Percentiles rank a stretch among this genome's conserved stretches.
These are phyloP conservation scores for Xylaria castorea DNA, from an alignment of 495 filamentous ascomycete species.

Conservation along the genomic window DNA sequence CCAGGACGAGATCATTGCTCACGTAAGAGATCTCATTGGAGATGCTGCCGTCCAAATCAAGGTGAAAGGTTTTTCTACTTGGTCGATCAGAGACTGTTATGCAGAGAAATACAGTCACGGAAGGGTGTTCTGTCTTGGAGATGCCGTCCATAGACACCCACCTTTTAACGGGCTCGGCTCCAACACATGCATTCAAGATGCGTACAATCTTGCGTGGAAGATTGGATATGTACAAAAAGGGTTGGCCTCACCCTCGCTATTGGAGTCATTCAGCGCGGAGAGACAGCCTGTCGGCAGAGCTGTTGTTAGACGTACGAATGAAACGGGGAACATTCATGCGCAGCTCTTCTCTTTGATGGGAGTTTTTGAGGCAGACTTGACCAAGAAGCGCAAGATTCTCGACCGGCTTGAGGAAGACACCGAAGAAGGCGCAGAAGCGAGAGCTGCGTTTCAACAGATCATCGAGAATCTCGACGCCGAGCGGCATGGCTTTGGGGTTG, in stretches of 20 bases:
- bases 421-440: constrained; percentile 57
- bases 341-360: constrained; percentile 44
- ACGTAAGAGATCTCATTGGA: constrained; percentile 57
- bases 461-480: constrained; percentile 23
- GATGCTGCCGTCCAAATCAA: constrained; percentile 53
- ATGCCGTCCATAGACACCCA: constrained; percentile 56
- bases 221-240: constrained; percentile 55
- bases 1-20: constrained; percentile 45
- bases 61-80: constrained; percentile 43
- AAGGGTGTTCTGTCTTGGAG: constrained; percentile 51
- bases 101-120: constrained; percentile 44
- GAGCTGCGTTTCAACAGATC: constrained; percentile 45
- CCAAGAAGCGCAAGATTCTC: constrained; percentile 26
- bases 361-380: constrained; percentile 39
- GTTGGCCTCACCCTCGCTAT: constrained; percentile 43
- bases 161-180: constrained; percentile 56
- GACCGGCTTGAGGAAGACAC: constrained; percentile 52
- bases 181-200: constrained; percentile 59
- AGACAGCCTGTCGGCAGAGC: constrained; percentile 54
- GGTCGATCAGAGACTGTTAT: constrained; percentile 52
- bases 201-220: constrained; percentile 62
- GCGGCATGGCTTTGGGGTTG: constrained; percentile 21
- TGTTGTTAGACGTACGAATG: constrained; percentile 47
- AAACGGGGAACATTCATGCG: constrained; percentile 45
- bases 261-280: constrained; percentile 58